Evolutionary conservation across 1,284 basidiomycete genomes (phyloP), one percentile per base, ranked within the genome.

Genomic region (Melampsora larici-populina): DNA sequence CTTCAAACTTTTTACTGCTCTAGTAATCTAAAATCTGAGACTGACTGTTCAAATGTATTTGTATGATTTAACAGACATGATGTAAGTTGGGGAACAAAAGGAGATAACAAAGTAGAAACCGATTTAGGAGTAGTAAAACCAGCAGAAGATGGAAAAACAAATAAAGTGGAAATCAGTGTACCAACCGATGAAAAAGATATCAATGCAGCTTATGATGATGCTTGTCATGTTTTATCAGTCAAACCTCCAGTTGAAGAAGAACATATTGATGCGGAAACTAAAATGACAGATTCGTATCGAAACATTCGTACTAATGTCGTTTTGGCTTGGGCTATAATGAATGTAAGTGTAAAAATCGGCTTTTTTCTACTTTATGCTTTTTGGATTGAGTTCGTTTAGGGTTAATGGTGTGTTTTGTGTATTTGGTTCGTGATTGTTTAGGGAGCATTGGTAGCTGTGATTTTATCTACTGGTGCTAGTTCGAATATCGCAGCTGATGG

Each of bases 91-190:
- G 93, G 94, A 85, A 97, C 94, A 15, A 96, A 96, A 85, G 95
- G 95, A 69, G 93, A 92, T 78, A 95, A 98, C 86, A 95, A 96
- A 84, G 94, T 90, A 0, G 95, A 97, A 81, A 92, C 94, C 21
- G 92, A 94, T 81, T 78, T 79, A 1, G 79, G 80, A n/a, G 94
- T 77, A 24, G 58, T 77, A 5, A 40, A 82, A 69, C 83, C 82
- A 46, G 92, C 93, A 84, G 91, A 92, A 81, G 94, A 97, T 83
- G 89, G 97, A 65, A 95, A 98, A 83, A 89, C 89, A n/a, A 89
- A 90, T 51, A 89, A 92, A 81, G 93, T 94, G 21, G 92, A 93
- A 79, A 91, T 93, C 17, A 87, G 87, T 7, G 88, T 95, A 0
- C 92, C 92, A 0, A 90, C 90, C 0, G 89, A 90, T 76, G 90